phyloP scores from a whole-genome alignment of 169 alveolate genomes.

The Babesia ovata region DNA sequence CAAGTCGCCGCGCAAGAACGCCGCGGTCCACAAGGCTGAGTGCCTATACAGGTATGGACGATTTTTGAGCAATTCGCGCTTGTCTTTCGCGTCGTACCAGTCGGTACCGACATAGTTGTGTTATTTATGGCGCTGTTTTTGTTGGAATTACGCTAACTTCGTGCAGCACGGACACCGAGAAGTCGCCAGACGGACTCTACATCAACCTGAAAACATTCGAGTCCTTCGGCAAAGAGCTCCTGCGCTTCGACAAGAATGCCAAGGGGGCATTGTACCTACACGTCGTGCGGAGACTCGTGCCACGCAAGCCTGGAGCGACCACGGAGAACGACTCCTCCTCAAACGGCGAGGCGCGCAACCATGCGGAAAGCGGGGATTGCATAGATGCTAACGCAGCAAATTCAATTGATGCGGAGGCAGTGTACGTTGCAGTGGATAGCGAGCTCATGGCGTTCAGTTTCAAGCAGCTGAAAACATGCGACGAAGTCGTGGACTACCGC shows the following conservation, averaged over 20 bases:
- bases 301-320: constrained; percentile 11
- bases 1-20: constrained; percentile 10
- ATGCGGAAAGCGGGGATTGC: neutral
- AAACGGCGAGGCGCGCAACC: neutral
- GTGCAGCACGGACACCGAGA: constrained; percentile 69
- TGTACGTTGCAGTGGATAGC: neutral
- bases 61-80: neutral
- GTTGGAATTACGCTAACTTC: neutral
- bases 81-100: too few species aligned
- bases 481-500: constrained; percentile 45
- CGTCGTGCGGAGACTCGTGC: constrained; percentile 16
- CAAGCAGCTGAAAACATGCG: constrained; percentile 34
- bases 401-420: neutral
- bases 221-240: constrained; percentile 62
- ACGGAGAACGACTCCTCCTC: neutral
- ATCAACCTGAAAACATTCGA: constrained; percentile 72
- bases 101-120: neutral
- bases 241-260: constrained; percentile 37
- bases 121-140: neutral
- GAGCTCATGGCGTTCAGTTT: constrained; percentile 5
- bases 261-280: constrained; percentile 50
- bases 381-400: neutral
- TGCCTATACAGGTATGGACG: constrained; percentile 33
- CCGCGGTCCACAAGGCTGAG: constrained; percentile 29
- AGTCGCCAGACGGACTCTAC: constrained; percentile 77